Evolutionary conservation across 1,284 basidiomycete genomes (phyloP).

Genomic region (Vanrija sp.): DNA sequence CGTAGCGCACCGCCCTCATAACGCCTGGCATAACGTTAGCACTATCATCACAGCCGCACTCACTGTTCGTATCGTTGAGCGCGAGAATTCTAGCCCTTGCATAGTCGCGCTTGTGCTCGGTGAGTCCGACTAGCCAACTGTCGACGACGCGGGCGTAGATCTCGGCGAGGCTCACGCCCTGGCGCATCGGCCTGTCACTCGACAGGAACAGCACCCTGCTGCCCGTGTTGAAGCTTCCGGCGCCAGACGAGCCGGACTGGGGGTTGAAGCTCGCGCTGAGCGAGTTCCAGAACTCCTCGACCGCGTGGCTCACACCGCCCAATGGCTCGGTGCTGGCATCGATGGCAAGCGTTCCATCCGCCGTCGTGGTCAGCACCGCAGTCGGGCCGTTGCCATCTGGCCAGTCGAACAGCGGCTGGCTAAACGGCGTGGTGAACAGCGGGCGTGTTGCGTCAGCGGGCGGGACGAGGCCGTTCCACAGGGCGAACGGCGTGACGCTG

Average conservation of each 20-base stretch:
- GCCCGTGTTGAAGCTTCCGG: background rate
- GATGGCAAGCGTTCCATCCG: conserved; percentile 16
- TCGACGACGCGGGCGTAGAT: conserved; percentile 32
- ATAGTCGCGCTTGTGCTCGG: conserved; percentile 23
- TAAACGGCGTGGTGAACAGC: background rate
- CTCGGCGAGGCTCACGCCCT: conserved; percentile 29
- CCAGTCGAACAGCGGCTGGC: conserved; percentile 7
- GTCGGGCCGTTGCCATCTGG: conserved; percentile 2
- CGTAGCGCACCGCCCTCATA: conserved; percentile 26
- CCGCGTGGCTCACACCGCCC: background rate
- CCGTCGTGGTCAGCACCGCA: conserved; percentile 14
- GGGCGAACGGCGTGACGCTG: background rate
- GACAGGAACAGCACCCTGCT: conserved; percentile 20
- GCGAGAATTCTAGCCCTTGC: conserved; percentile 24
- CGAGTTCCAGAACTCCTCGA: conserved; percentile 18
- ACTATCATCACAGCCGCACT: background rate
- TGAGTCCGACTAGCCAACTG: conserved; percentile 30
- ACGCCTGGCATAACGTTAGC: conserved; percentile 14
- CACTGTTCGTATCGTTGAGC: conserved; percentile 25
- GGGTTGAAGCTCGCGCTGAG: conserved; percentile 3
- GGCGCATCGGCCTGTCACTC: conserved; percentile 19
- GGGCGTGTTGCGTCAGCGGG: background rate
- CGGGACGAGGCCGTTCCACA: conserved; percentile 1
- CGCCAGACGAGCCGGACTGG: background rate
- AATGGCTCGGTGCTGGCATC: conserved; percentile 11